Base-by-base conservation (phyloP, 345 rosid genomes). In the Hibiscus mutabilis region DNA sequence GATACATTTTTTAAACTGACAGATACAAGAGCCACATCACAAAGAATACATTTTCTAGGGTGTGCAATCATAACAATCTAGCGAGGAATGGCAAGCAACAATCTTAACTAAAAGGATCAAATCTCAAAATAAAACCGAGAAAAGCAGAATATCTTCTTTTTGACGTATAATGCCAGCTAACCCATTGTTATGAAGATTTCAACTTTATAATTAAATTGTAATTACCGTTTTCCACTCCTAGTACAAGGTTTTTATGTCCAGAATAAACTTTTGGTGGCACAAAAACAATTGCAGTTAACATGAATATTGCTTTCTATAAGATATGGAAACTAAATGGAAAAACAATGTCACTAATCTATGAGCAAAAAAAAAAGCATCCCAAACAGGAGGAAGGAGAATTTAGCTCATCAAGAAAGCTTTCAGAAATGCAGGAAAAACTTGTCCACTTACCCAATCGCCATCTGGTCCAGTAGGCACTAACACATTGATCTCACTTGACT, bases 401-500 rank as follows among this genome's bases (percentile, higher is more conserved):
- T 16, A 31, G 66, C 14, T 3, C n/a, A 62, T 62, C 66, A 35
- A 35, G 53, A 49, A 49, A 49, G 53, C n/a, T 15, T 49, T 64
- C 21, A 9, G 52, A 47, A 16, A 8, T 29, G 31, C 70, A 25
- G 10, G 56, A 25, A 18, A 52, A 68, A 42, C 22, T 47, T 4
- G 33, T 49, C n/a, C 22, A 66, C 86, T 68, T 89, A 95, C 99
- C 99, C 92, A 86, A 47, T 95, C 99, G 58, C 83, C 85, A 73
- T 84, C 84, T 75, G 91, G 82, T 61, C 80, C 78, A 77, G 89
- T 90, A 29, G 97, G 99, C 37, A 95, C 89, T 85, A 95, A 73
- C 18, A 92, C 88, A 77, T 95, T 95, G 82, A 92, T 86, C 83
- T 92, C 97, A 64, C 97, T 95, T 9, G 97, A 87, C 82, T 95